phyloP scores from a whole-genome alignment of 495 filamentous ascomycete genomes.

The Neurospora hispaniola region DNA sequence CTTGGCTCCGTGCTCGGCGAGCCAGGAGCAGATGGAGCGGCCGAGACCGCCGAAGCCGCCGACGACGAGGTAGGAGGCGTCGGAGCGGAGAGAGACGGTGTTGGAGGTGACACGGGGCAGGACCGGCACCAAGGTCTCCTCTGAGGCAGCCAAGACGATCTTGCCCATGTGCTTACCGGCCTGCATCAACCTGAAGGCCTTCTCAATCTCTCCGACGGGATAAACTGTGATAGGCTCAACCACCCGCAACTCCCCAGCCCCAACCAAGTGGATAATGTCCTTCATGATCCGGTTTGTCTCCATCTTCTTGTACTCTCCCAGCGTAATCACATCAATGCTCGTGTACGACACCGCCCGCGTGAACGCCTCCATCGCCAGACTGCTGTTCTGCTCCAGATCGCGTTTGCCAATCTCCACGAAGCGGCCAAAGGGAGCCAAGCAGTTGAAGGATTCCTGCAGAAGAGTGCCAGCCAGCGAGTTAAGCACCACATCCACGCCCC shows the following conservation, averaged over 20 bases:
- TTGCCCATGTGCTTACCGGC: conserved; percentile 45
- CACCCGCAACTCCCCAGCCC: conserved; percentile 20
- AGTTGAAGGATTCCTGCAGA: conserved; percentile 41
- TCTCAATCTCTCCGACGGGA: conserved; percentile 28
- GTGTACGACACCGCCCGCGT: conserved; percentile 21
- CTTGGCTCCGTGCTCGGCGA: conserved; percentile 46
- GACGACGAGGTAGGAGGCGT: conserved; percentile 48
- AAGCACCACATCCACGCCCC: conserved; percentile 49
- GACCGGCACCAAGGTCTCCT: conserved; percentile 15
- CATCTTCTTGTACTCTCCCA: conserved; percentile 16
- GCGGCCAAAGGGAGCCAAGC: conserved; percentile 42
- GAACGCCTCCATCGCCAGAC: conserved; percentile 34
- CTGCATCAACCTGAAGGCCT: conserved; percentile 39
- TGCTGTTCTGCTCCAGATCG: conserved; percentile 27
- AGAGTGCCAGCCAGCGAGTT: conserved; percentile 49
- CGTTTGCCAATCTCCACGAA: conserved; percentile 49
- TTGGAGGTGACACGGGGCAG: conserved; percentile 7
- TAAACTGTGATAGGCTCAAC: conserved; percentile 25
- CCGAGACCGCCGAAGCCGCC: conserved; percentile 57
- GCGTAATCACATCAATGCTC: conserved; percentile 20
- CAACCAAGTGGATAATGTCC: conserved; percentile 31
- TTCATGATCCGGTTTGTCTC: conserved; percentile 29
- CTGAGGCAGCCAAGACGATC: conserved; percentile 32
- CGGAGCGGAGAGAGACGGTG: conserved; percentile 14
- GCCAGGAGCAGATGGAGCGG: conserved; percentile 44